phyloP scores from a whole-genome alignment of 805 yeast species.

The Spathaspora boniae region DNA sequence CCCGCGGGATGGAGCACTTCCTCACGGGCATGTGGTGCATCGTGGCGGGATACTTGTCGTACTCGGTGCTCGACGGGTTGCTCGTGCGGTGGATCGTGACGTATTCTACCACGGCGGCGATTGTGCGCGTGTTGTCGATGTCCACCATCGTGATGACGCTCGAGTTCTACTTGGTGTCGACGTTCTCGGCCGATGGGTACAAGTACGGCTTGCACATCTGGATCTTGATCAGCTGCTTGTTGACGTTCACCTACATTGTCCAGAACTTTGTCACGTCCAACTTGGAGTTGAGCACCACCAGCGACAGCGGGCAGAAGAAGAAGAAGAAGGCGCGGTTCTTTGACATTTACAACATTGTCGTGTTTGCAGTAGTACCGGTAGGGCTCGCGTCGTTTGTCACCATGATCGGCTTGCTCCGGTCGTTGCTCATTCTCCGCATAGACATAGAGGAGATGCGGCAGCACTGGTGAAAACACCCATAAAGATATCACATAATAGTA shows the following conservation, averaged over 20 bases:
- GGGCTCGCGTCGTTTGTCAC: conserved; percentile 93
- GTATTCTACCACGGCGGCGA: conserved; percentile 84
- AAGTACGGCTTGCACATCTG: conserved; percentile 82
- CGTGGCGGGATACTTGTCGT: conserved; percentile 81
- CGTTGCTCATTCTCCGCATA: conserved; percentile 68
- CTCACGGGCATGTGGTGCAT: conserved; percentile 90
- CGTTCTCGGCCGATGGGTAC: conserved; percentile 64
- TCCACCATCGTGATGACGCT: conserved; percentile 67
- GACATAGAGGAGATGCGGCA: conserved; percentile 41
- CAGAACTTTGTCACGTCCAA: conserved; percentile 88
- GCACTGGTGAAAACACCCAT: background rate
- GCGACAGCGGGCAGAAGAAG: background rate
- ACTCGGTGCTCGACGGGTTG: conserved; percentile 79
- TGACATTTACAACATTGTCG: conserved; percentile 83
- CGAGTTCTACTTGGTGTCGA: conserved; percentile 62
- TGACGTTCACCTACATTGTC: conserved; percentile 74
- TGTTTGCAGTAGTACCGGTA: conserved; percentile 97
- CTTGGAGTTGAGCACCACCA: conserved; percentile 41
- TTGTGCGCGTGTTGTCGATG: conserved; percentile 80
- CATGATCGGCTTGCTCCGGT: conserved; percentile 78
- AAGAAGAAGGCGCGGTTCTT: conserved; percentile 56
- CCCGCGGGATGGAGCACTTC: conserved; percentile 73
- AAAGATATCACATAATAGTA: background rate
- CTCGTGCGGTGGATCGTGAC: conserved; percentile 94
- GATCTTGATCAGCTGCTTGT: conserved; percentile 83